phyloP scores from a whole-genome alignment of 768 basidiomycete species.

The Rhizopogon sp. region DNA sequence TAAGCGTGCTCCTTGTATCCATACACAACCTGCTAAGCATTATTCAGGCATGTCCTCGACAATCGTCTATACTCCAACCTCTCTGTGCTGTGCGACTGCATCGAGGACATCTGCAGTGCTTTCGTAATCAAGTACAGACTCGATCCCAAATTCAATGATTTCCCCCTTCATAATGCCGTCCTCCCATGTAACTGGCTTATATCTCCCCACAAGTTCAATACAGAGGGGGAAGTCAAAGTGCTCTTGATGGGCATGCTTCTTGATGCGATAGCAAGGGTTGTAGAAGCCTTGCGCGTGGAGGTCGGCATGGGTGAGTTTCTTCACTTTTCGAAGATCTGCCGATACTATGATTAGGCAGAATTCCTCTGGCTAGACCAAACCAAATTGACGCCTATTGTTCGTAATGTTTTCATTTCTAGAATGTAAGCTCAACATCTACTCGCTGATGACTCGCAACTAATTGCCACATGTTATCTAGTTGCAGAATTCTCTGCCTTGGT shows the following conservation, averaged over 20 bases:
- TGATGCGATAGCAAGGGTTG: constrained; percentile 14
- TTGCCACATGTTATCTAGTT: constrained; percentile 27
- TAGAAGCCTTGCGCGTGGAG: constrained; percentile 26
- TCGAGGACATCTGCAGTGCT: constrained; percentile 44
- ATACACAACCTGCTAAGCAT: neutral
- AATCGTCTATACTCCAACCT: constrained; percentile 36
- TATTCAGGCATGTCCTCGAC: constrained; percentile 40
- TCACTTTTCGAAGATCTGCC: neutral
- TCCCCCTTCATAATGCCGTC: constrained; percentile 38
- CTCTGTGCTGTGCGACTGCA: constrained; percentile 43
- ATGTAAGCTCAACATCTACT: constrained; percentile 32
- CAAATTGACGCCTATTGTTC: constrained; percentile 14
- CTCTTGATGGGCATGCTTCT: constrained; percentile 9
- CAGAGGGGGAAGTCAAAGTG: constrained; percentile 6
- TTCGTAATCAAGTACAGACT: constrained; percentile 32
- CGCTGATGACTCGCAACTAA: neutral
- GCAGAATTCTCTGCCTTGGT: constrained; percentile 44
- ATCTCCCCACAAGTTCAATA: constrained; percentile 9
- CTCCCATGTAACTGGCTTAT: constrained; percentile 53
- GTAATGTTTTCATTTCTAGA: constrained; percentile 40
- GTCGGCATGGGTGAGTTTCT: constrained; percentile 20
- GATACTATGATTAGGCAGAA: neutral
- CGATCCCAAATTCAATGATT: neutral
- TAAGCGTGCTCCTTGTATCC: neutral
- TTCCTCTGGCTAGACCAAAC: constrained; percentile 5